phyloP scores from a whole-genome alignment of 2,329 filamentous ascomycete genomes.

The Neospermospora avenae region DNA sequence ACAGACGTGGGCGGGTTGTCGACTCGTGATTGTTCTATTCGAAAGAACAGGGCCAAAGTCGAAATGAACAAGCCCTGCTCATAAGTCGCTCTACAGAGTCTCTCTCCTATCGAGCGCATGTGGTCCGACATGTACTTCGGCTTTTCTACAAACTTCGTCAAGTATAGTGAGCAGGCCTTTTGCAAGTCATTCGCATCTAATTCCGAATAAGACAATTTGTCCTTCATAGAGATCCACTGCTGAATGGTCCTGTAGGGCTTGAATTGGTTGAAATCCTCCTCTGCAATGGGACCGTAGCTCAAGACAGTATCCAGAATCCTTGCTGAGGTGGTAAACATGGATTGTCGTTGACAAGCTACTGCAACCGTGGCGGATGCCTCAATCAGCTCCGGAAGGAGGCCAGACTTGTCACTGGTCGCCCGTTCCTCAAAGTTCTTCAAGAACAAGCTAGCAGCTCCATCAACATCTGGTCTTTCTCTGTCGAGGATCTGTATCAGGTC shows the following conservation, averaged over 20 bases:
- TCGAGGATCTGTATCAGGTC: conserved; percentile 25
- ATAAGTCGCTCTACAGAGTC: conserved; percentile 25
- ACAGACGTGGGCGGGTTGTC: conserved; percentile 5
- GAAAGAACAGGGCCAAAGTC: conserved; percentile 24
- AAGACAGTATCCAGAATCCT: conserved; percentile 25
- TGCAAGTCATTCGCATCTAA: conserved; percentile 13
- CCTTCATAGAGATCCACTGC: conserved; percentile 9
- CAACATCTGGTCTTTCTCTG: conserved; percentile 14
- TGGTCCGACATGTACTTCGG: conserved; percentile 12
- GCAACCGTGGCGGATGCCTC: conserved; percentile 21
- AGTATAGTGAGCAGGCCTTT: conserved; percentile 28
- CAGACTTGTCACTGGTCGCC: conserved; percentile 9
- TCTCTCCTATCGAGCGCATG: conserved; percentile 20
- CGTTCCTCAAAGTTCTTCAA: conserved; percentile 28
- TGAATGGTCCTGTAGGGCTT: conserved; percentile 20
- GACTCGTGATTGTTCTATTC: conserved; percentile 15
- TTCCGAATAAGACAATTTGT: neutral
- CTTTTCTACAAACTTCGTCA: conserved; percentile 25
- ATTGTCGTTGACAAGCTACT: conserved; percentile 13
- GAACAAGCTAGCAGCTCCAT: conserved; percentile 24
- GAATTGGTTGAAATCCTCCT: conserved; percentile 24
- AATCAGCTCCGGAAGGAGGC: conserved; percentile 17
- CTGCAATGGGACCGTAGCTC: conserved; percentile 17
- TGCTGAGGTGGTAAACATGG: conserved; percentile 15
- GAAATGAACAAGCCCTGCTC: conserved; percentile 21